A percentile compares a stretch with the other conserved stretches of the same genome.
Conservation (phyloP, 768 basidiomycete species). For the Dentipellis fragilis region DNA sequence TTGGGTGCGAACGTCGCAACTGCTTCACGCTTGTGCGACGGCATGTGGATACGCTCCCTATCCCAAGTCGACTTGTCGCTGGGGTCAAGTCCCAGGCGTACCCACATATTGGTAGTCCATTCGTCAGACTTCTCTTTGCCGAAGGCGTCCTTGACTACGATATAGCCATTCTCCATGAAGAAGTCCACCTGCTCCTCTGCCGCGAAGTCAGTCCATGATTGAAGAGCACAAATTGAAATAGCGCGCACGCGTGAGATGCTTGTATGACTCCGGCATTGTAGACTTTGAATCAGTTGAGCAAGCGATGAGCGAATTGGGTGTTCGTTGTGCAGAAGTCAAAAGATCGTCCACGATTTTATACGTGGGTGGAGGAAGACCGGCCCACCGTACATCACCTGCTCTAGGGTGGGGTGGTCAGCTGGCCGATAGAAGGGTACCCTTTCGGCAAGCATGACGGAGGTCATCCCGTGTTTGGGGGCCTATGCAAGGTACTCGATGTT, state of each 20-base stretch:
- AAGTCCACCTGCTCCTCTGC: slow-evolving; percentile 39
- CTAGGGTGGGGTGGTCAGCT: background rate
- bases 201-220: background rate
- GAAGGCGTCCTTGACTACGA: slow-evolving; percentile 44
- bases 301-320: too few relatives aligned
- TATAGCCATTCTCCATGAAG: slow-evolving; percentile 46
- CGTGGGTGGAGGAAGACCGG: background rate
- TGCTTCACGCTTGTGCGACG: slow-evolving; percentile 34
- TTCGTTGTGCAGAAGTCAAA: background rate
- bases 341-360: background rate
- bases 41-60: slow-evolving; percentile 45
- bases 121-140: slow-evolving; percentile 38
- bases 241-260: slow-evolving; percentile 25
- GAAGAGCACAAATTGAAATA: background rate
- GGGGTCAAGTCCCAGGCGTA: slow-evolving; percentile 41
- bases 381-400: background rate
- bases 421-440: background rate
- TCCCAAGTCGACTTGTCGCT: slow-evolving; percentile 46
- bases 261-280: slow-evolving; percentile 22
- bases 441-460: background rate
- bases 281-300: background rate
- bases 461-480: background rate
- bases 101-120: slow-evolving; percentile 42
- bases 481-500: too few relatives aligned
- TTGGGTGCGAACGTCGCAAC: slow-evolving; percentile 45